Evolutionary conservation across 2,329 filamentous ascomycete genomes (phyloP), one percentile per base, ranked within the genome.

Genomic region (Fusarium nelsonii): DNA sequence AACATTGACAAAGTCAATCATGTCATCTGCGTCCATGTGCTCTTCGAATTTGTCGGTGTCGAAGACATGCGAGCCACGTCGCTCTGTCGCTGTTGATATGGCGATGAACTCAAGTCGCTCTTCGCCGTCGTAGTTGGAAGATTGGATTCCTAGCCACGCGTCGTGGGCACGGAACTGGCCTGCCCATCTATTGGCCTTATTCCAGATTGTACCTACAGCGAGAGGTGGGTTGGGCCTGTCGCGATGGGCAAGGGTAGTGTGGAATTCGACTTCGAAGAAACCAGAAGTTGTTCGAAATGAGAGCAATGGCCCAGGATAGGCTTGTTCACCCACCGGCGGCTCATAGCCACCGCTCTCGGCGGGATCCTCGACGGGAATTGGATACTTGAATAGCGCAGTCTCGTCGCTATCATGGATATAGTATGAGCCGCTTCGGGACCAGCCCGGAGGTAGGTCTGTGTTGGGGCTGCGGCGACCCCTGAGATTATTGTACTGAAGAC

Each of bases 1-100:
- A 39, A 84, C 82, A 30, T 84, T 84, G 18, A 83, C 79, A 70
- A 83, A 80, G 58, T 84, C 81, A 30, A 85, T 73, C 33, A 78
- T 75, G 33, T 81, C 81, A 54, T 84, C 81, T 2, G 74, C 72
- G 58, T 82, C 80, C 74, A 79, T 79, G 50, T 80, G 76, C 60
- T 82, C 81, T 40, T 78, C 76, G 56, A 82, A 82, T 18, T 75
- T 75, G 15, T 81, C 81, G 20, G 74, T 63, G 15, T 79, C 78
- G 39, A 82, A 81, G 2, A 81, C 76, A 43, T 80, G 77, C 7
- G 80, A 81, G 4, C 79, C 80, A n/a, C 76, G 72, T n/a, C 80
- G 76, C 75, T 83, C 81, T 65, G 76, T 79, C 4, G 77, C 80
- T 11, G 75, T 77, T 34, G 80, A 82, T 9, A 83, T 77, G 56